A percentile compares a stretch with the other conserved stretches of the same genome.
These are phyloP conservation scores for Fragaria nilgerrensis DNA, from an alignment of 306 rosid genomes.

Conservation along the genomic window DNA sequence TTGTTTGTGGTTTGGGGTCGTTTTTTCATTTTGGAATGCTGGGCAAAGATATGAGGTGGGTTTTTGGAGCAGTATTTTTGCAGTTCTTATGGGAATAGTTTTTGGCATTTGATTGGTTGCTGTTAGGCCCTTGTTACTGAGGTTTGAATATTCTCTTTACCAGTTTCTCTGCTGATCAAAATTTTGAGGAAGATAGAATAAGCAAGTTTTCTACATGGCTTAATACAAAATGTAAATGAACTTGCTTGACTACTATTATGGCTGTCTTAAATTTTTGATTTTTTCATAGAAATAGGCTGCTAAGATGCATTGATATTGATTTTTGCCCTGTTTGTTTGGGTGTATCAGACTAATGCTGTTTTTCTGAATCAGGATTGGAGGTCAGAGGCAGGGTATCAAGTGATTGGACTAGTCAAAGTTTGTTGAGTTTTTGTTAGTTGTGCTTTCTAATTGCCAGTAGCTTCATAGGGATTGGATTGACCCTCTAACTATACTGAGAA, in stretches of 20 bases:
- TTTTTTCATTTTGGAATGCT: neutral
- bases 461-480: conserved; percentile 29
- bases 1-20: conserved; percentile 19
- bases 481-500: conserved; percentile 23
- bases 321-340: neutral
- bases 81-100: neutral
- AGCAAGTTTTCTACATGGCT: neutral
- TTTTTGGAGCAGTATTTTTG: conserved; percentile 7
- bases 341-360: conserved; percentile 21
- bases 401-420: conserved; percentile 24
- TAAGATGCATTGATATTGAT: conserved; percentile 2
- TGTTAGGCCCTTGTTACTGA: conserved; percentile 7
- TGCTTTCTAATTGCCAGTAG: conserved; percentile 19
- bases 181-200: neutral
- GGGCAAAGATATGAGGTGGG: conserved; percentile 30
- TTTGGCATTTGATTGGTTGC: conserved; percentile 17
- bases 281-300: conserved; percentile 6
- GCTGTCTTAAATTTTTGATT: conserved; percentile 9
- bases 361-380: conserved; percentile 49
- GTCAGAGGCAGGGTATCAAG: conserved; percentile 23
- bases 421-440: conserved; percentile 4
- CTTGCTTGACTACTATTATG: neutral
- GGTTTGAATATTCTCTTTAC: conserved; percentile 5
- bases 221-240: neutral
- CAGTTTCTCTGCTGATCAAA: conserved; percentile 1